Percentiles rank a stretch among this genome's conserved stretches.
phyloP scores from a whole-genome alignment of 2,329 filamentous ascomycete species.

The Escovopsis weberi region DNA sequence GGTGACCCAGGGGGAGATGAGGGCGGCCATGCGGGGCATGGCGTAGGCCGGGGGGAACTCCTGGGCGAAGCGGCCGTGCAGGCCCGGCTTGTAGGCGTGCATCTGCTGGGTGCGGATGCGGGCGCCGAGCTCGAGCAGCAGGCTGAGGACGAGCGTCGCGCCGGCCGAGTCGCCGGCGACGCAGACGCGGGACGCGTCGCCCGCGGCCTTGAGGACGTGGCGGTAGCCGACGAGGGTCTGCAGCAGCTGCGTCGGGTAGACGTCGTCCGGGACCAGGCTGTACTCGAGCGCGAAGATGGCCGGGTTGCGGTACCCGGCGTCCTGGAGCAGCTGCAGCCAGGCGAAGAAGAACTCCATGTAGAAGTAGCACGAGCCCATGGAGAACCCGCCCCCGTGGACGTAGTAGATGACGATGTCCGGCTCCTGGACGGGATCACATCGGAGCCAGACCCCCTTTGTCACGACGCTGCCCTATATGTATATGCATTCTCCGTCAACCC shows the following conservation, averaged over 20 bases:
- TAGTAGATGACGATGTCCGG: conserved; percentile 76
- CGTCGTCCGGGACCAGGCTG: conserved; percentile 59
- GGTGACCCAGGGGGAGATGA: conserved; percentile 73
- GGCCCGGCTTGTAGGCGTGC: conserved; percentile 6
- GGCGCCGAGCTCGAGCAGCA: conserved; percentile 51
- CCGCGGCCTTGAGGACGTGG: conserved; percentile 46
- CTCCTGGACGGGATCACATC: conserved; percentile 39
- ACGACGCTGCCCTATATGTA: conserved; percentile 19
- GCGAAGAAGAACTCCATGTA: conserved; percentile 72
- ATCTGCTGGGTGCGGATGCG: conserved; percentile 11
- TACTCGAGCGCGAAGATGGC: conserved; percentile 71
- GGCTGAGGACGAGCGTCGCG: conserved; percentile 55
- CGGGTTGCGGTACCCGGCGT: conserved; percentile 56
- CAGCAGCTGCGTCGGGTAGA: conserved; percentile 59
- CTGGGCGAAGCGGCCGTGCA: conserved; percentile 7
- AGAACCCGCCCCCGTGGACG: conserved; percentile 69
- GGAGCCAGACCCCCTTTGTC: conserved; percentile 55
- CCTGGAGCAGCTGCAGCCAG: conserved; percentile 51
- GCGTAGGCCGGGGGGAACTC: conserved; percentile 11
- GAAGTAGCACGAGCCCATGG: conserved; percentile 70
- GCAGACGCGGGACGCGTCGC: conserved; percentile 47
- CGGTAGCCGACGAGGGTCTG: conserved; percentile 58
- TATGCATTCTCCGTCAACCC: no score
- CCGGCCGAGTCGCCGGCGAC: conserved; percentile 72
- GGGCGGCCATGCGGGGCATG: conserved; percentile 39